phyloP scores from a whole-genome alignment of 257 asterid genomes.

The Avicennia marina region DNA sequence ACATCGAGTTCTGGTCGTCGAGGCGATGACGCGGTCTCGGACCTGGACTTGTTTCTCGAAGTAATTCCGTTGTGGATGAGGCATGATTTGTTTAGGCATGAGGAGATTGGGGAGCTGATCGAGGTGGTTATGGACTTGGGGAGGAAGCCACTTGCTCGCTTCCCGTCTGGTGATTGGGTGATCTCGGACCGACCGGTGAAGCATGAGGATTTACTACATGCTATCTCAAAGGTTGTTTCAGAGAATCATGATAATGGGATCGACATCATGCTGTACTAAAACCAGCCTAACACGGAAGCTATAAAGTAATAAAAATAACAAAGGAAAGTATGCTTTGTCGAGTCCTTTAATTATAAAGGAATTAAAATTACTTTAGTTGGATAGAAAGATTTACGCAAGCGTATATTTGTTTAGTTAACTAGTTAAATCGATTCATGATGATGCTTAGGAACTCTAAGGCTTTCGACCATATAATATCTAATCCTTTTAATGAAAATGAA shows the following conservation, averaged over 20 bases:
- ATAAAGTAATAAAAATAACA: too few relatives aligned
- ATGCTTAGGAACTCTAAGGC: not conserved
- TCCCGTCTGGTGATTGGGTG: constrained; percentile 89
- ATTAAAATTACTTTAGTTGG: too few relatives aligned
- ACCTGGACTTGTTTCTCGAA: constrained; percentile 82
- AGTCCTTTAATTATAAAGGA: too few relatives aligned
- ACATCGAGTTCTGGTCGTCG: constrained; percentile 40
- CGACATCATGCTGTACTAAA: too few relatives aligned
- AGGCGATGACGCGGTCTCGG: constrained; percentile 59
- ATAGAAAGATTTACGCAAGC: too few relatives aligned
- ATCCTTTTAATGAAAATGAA: not conserved
- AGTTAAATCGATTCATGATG: too few relatives aligned
- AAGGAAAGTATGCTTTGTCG: too few relatives aligned
- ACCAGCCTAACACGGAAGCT: too few relatives aligned
- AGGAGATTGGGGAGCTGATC: constrained; percentile 59
- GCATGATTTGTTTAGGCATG: constrained; percentile 55
- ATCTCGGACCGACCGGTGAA: constrained; percentile 68
- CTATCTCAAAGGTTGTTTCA: constrained; percentile 74
- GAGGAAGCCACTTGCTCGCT: constrained; percentile 89
- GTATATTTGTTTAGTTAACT: too few relatives aligned
- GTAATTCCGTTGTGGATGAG: constrained; percentile 79
- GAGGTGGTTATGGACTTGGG: constrained; percentile 99
- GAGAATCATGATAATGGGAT: constrained; percentile 7
- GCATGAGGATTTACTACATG: constrained; percentile 73
- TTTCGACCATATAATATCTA: not conserved